phyloP scores from a whole-genome alignment of 495 filamentous ascomycete genomes.

The Haplographium delicatum region DNA sequence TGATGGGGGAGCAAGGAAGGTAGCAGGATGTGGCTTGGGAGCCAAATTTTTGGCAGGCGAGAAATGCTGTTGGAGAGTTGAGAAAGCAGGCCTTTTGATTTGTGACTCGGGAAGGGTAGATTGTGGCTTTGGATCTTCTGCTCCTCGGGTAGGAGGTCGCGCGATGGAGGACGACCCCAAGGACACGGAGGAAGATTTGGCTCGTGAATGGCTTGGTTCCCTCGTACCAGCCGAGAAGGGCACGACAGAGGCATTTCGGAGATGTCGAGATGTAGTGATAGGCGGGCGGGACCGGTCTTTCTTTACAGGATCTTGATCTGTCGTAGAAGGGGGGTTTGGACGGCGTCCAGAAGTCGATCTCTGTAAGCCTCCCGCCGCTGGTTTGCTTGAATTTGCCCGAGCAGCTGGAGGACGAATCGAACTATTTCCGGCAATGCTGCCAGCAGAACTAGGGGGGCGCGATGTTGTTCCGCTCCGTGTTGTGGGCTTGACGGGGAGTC shows the following conservation, averaged over 20 bases:
- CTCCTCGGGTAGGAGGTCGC: slow-evolving; percentile 31
- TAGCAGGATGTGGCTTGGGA: slow-evolving; percentile 51
- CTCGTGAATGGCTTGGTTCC: slow-evolving; percentile 21
- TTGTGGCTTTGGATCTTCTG: slow-evolving; percentile 22
- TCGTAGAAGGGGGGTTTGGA: slow-evolving; percentile 4
- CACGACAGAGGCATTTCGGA: slow-evolving; percentile 20
- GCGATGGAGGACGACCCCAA: slow-evolving; percentile 39
- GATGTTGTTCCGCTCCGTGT: slow-evolving; percentile 20
- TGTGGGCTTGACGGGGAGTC: slow-evolving; percentile 39
- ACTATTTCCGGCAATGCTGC: slow-evolving; percentile 13
- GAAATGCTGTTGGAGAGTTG: slow-evolving; percentile 64
- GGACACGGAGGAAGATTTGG: slow-evolving; percentile 29
- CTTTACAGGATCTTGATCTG: slow-evolving; percentile 20
- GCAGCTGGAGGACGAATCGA: slow-evolving; percentile 20
- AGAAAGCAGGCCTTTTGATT: slow-evolving; percentile 50
- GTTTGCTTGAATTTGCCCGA: slow-evolving; percentile 15
- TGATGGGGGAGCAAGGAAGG: slow-evolving; percentile 45
- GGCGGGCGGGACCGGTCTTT: slow-evolving; percentile 24
- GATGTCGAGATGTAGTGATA: slow-evolving; percentile 18
- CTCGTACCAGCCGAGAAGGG: slow-evolving; percentile 4
- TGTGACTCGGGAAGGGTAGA: slow-evolving; percentile 23
- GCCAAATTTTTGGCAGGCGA: slow-evolving; percentile 55
- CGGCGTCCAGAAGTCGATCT: slow-evolving; percentile 14
- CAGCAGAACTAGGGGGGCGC: slow-evolving; percentile 15
- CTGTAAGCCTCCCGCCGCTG: slow-evolving; percentile 7